A percentile compares a stretch with the other conserved stretches of the same genome.
phyloP scores from a whole-genome alignment of 1,284 basidiomycete genomes.

The Sporisorium graminicola region DNA sequence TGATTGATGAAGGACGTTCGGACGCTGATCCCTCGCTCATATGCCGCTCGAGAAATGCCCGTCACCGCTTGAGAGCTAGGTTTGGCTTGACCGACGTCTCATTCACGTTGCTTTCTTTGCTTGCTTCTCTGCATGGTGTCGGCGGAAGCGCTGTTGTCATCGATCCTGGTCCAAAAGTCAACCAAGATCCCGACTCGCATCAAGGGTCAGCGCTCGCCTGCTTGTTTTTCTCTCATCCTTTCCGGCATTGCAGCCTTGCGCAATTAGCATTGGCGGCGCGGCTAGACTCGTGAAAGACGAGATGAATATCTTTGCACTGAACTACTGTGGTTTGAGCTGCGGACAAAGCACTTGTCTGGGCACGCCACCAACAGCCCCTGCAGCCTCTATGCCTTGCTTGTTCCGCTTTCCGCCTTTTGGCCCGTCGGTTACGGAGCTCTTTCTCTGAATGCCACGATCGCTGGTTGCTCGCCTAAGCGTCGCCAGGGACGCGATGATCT shows the following conservation, averaged over 20 bases:
- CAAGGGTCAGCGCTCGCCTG: no score
- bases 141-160: not conserved
- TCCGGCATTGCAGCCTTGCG: not conserved
- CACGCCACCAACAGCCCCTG: not conserved
- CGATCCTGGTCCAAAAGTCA: conserved; percentile 1
- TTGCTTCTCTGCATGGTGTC: conserved; percentile 3
- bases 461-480: not conserved
- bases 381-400: not conserved
- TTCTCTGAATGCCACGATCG: not conserved
- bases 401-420: not conserved
- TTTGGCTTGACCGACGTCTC: conserved; percentile 1
- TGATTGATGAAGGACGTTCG: no score
- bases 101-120: not conserved
- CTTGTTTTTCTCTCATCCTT: not conserved
- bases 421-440: not conserved
- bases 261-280: not conserved
- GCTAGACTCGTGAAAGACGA: not conserved
- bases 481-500: not conserved
- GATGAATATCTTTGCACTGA: no score
- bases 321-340: no score
- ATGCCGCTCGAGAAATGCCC: not conserved
- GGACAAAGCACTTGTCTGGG: not conserved
- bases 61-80: not conserved
- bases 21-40: not conserved
- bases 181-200: not conserved